A percentile compares a stretch with the other conserved stretches of the same genome.
phyloP scores from a whole-genome alignment of 2,329 filamentous ascomycete species.

The Thermomyces lanuginosus region DNA sequence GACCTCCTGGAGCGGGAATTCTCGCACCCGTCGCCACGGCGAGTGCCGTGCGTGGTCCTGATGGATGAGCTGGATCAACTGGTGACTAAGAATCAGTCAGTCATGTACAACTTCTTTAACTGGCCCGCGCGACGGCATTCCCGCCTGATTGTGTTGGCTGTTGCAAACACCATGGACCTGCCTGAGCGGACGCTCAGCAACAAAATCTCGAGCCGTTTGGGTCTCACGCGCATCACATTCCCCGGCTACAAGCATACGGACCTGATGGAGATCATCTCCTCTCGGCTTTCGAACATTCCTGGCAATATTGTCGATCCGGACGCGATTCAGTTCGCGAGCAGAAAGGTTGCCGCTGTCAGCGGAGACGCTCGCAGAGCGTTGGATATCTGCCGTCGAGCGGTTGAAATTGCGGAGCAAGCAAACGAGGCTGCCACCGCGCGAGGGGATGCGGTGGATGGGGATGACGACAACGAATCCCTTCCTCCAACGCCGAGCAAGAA shows the following conservation, averaged over 20 bases:
- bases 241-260: conserved; percentile 95
- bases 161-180: conserved; percentile 97
- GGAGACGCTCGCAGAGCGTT: conserved; percentile 84
- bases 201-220: conserved; percentile 87
- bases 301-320: conserved; percentile 83
- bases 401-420: conserved; percentile 81
- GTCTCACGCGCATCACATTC: conserved; percentile 88
- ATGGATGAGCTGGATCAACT: conserved; percentile 98
- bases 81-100: conserved; percentile 95
- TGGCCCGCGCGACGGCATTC: conserved; percentile 90
- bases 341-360: conserved; percentile 91
- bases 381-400: conserved; percentile 86
- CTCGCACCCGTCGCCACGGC: conserved; percentile 70
- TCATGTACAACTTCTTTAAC: conserved; percentile 99
- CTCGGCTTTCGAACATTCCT: conserved; percentile 73
- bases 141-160: conserved; percentile 83
- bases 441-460: conserved; percentile 8
- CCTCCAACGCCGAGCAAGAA: conserved; percentile 32
- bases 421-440: conserved; percentile 21
- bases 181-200: conserved; percentile 92
- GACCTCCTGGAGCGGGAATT: conserved; percentile 88
- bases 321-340: conserved; percentile 86
- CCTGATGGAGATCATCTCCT: conserved; percentile 91
- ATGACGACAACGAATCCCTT: conserved; percentile 19
- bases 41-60: conserved; percentile 86